A percentile compares a stretch with the other conserved stretches of the same genome.
phyloP scores from a whole-genome alignment of 1,139 yeast species.

The Pichia sp. region DNA sequence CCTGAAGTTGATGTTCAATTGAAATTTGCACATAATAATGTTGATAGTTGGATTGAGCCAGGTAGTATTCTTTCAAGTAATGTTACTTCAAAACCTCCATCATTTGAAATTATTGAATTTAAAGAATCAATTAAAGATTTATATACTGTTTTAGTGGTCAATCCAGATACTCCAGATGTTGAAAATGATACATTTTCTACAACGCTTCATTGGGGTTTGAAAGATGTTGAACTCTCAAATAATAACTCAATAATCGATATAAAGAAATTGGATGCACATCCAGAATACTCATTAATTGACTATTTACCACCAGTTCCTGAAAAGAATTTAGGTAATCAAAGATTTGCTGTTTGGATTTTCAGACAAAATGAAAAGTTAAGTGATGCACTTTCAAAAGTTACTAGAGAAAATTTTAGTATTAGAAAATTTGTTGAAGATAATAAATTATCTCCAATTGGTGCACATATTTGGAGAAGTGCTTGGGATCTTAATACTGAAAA shows the following conservation, averaged over 20 bases:
- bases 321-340: constrained; percentile 74
- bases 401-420: constrained; percentile 57
- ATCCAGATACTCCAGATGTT: constrained; percentile 88
- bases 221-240: constrained; percentile 58
- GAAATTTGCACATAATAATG: constrained; percentile 64
- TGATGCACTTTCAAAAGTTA: constrained; percentile 21
- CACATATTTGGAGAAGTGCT: constrained; percentile 82
- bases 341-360: constrained; percentile 88
- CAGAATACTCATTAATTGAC: constrained; percentile 42
- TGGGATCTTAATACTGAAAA: constrained; percentile 72
- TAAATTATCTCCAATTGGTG: constrained; percentile 71
- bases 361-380: constrained; percentile 44
- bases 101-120: constrained; percentile 67
- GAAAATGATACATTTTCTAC: constrained; percentile 63
- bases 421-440: constrained; percentile 55
- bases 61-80: constrained; percentile 69
- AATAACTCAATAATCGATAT: constrained; percentile 55
- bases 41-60: constrained; percentile 67
- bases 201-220: constrained; percentile 70
- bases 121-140: constrained; percentile 45
- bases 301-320: constrained; percentile 88
- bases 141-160: constrained; percentile 75
- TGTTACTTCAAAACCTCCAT: constrained; percentile 70
- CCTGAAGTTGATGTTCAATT: constrained; percentile 74
- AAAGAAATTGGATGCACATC: constrained; percentile 36